phyloP scores from a whole-genome alignment of 495 filamentous ascomycete species.

The Pseudoneurospora amorphoporcata region DNA sequence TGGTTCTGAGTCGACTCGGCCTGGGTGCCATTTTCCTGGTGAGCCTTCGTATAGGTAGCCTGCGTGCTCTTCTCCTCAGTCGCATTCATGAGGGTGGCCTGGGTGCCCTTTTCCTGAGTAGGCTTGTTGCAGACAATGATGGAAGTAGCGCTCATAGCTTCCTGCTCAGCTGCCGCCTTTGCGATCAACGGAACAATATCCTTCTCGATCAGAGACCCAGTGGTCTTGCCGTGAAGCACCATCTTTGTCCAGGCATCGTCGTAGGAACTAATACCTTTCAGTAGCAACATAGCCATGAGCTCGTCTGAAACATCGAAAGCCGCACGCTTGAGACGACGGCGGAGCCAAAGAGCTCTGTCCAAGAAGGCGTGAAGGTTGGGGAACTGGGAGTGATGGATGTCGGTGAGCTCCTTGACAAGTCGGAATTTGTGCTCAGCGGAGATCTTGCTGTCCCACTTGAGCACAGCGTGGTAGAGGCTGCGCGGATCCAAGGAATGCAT shows the following conservation, averaged over 20 bases:
- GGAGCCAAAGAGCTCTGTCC: neutral
- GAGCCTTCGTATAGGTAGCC: neutral
- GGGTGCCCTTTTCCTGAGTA: neutral
- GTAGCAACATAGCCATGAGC: neutral
- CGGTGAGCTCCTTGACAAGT: neutral
- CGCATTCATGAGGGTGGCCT: neutral
- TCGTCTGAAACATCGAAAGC: neutral
- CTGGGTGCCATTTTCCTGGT: neutral
- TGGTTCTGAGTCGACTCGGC: neutral
- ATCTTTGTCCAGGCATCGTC: neutral
- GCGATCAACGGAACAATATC: neutral
- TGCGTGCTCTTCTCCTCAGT: neutral
- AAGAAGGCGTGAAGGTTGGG: neutral
- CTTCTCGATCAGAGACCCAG: neutral
- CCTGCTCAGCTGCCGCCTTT: neutral
- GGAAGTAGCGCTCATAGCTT: neutral
- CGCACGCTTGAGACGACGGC: neutral
- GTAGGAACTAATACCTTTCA: neutral
- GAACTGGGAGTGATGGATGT: neutral
- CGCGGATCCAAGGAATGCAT: neutral
- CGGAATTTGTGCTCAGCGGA: neutral
- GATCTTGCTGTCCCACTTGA: neutral
- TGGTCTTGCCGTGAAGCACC: neutral
- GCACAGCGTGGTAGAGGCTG: neutral
- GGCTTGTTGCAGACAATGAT: neutral